Evolutionary conservation across 1,284 basidiomycete species (phyloP).

Genomic region (Ceratobasidium sp.): DNA sequence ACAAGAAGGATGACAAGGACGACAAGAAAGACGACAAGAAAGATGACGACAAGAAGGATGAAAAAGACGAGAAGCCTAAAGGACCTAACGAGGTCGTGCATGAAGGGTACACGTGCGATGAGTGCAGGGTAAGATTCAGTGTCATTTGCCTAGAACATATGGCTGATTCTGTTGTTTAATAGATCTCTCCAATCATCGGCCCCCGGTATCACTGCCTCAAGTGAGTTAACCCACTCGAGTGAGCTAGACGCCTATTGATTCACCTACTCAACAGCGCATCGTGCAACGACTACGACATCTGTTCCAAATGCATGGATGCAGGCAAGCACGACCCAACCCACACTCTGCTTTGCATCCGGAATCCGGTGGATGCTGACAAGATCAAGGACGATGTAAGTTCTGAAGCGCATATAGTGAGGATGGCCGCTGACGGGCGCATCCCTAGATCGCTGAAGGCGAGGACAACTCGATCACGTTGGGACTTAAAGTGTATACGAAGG

Average conservation of each 20-base stretch:
- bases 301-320: constrained; percentile 42
- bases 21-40: background rate
- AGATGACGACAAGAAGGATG: background rate
- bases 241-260: background rate
- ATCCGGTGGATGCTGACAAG: constrained; percentile 33
- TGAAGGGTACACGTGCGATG: constrained; percentile 24
- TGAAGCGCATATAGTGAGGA: background rate
- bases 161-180: background rate
- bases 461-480: constrained; percentile 46
- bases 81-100: constrained; percentile 17
- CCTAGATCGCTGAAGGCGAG: constrained; percentile 20
- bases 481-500: constrained; percentile 47
- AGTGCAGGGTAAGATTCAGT: constrained; percentile 43
- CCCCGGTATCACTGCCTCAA: constrained; percentile 46
- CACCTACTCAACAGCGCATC: background rate
- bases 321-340: constrained; percentile 44
- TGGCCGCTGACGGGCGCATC: background rate
- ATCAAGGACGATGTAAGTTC: constrained; percentile 4
- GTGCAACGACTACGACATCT: constrained; percentile 46
- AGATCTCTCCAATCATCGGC: constrained; percentile 43
- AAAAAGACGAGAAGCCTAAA: background rate
- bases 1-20: background rate
- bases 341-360: constrained; percentile 37
- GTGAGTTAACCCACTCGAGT: background rate
- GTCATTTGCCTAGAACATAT: background rate